A percentile compares a stretch with the other conserved stretches of the same genome.
Conservation (phyloP, 2,329 filamentous ascomycete species). For the Neonectria sp. region DNA sequence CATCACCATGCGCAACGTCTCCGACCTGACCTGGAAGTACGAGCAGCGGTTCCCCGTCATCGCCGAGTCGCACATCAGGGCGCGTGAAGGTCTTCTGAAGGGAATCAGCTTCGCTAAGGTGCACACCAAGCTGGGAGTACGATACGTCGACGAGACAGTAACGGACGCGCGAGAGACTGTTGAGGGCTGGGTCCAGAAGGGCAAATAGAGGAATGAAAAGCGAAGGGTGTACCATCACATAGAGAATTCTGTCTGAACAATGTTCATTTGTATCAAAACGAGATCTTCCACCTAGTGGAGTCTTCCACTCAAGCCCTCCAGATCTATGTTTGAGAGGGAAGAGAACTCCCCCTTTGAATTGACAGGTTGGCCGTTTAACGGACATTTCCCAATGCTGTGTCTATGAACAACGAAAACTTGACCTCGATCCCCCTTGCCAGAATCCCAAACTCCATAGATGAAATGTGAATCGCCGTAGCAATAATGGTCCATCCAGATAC, state of each 20-base stretch:
- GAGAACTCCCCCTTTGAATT: constrained; percentile 9
- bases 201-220: constrained; percentile 70
- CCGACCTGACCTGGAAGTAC: constrained; percentile 90
- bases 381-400: not conserved
- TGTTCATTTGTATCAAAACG: constrained; percentile 52
- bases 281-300: constrained; percentile 6
- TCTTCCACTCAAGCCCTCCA: not conserved
- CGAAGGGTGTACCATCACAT: constrained; percentile 55
- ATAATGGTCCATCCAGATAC: constrained; percentile 15
- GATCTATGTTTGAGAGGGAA: constrained; percentile 8
- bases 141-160: constrained; percentile 86
- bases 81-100: constrained; percentile 78
- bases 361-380: not conserved
- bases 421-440: constrained; percentile 17
- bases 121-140: constrained; percentile 79
- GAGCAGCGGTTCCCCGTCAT: constrained; percentile 90
- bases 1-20: constrained; percentile 90
- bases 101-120: constrained; percentile 82
- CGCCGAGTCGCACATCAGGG: constrained; percentile 83
- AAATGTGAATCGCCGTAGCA: constrained; percentile 24
- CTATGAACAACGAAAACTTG: constrained; percentile 12
- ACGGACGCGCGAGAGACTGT: constrained; percentile 81
- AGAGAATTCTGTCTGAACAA: constrained; percentile 49
- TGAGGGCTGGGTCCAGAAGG: constrained; percentile 93
- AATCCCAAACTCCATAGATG: constrained; percentile 42